Percentiles rank a stretch among this genome's conserved stretches.
These are phyloP conservation scores for Leccinellum albellum DNA, from an alignment of 768 basidiomycete genomes.

Conservation along the genomic window DNA sequence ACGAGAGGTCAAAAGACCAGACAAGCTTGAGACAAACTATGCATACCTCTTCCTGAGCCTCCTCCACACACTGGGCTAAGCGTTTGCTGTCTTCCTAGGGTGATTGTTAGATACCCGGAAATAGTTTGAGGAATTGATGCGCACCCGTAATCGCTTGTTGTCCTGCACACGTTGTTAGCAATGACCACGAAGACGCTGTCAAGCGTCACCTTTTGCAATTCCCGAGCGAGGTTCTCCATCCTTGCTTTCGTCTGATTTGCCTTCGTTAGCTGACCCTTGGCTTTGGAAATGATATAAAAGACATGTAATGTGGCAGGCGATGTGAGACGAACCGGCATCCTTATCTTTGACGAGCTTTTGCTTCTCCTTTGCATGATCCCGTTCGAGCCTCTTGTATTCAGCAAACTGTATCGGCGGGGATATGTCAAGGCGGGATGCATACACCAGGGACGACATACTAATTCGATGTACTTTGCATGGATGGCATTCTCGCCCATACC, in stretches of 20 bases:
- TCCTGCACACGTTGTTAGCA: conserved; percentile 48
- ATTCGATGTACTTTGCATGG: conserved; percentile 83
- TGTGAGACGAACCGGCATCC: conserved; percentile 61
- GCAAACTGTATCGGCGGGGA: conserved; percentile 59
- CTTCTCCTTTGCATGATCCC: conserved; percentile 89
- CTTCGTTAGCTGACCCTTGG: conserved; percentile 82
- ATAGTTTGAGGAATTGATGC: conserved; percentile 19
- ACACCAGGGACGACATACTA: conserved; percentile 49
- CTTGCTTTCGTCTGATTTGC: conserved; percentile 85
- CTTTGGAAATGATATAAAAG: conserved; percentile 36
- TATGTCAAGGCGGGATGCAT: conserved; percentile 19
- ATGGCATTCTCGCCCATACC: conserved; percentile 80
- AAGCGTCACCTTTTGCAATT: conserved; percentile 73
- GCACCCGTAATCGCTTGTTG: conserved; percentile 82
- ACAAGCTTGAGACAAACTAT: neutral
- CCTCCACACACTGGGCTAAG: conserved; percentile 74
- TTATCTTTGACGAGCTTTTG: conserved; percentile 90
- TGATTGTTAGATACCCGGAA: conserved; percentile 20
- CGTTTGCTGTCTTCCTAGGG: conserved; percentile 83
- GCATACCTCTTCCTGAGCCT: conserved; percentile 78
- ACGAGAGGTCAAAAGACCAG: conserved; percentile 2
- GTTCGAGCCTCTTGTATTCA: conserved; percentile 80
- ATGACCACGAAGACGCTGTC: conserved; percentile 6
- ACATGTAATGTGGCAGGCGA: neutral
- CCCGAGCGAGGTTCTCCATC: conserved; percentile 86